Base-by-base conservation (phyloP, 345 rosid species). In the Acer campestre region DNA sequence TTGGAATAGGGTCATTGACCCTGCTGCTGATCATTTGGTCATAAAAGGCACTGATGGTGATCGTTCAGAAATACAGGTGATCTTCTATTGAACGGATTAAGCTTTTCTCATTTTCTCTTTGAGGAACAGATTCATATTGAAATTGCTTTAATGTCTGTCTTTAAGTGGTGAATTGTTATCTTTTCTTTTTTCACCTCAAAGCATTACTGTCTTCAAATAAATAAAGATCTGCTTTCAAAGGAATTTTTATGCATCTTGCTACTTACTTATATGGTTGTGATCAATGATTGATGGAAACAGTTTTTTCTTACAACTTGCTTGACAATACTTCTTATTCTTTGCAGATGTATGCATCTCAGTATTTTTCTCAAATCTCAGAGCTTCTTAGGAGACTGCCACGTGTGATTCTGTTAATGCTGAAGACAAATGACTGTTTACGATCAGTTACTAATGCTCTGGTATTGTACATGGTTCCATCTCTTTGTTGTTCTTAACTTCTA, bases 291-390 rank as follows among this genome's bases (percentile, higher is more conserved):
- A 16, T 70, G 38, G 2, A 29, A 58, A 65, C 7, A 61, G 62
- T 27, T 20, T 29, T 51, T 62, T 67, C 64, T 61, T 35, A 68
- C 12, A 42, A 27, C 18, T 44, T n/a, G 61, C 56, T 53, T 58
- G 76, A 13, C 25, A 13, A 59, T 67, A 25, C 71, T 66, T 5
- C 29, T 67, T 29, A 68, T 40, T 73, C 61, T 69, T 78, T 58
- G 85, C 90, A 92, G 88, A 93, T 89, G 99, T 95, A 92, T 51
- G 99, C 99, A 75, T 93, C 98, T 78, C 91, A 92, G 81, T 90
- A 93, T 77, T 93, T 95, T 82, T 81, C 90, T 66, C 88, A 95
- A 82, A 95, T 95, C 79, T 88, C 98, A 7, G 97, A 95, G 87
- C 99, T 95, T 80, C 91, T 95, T 11, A 86, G 96, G 82, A 92